Conservation (phyloP, 495 filamentous ascomycete genomes). For the Wilcoxina mikolae region DNA sequence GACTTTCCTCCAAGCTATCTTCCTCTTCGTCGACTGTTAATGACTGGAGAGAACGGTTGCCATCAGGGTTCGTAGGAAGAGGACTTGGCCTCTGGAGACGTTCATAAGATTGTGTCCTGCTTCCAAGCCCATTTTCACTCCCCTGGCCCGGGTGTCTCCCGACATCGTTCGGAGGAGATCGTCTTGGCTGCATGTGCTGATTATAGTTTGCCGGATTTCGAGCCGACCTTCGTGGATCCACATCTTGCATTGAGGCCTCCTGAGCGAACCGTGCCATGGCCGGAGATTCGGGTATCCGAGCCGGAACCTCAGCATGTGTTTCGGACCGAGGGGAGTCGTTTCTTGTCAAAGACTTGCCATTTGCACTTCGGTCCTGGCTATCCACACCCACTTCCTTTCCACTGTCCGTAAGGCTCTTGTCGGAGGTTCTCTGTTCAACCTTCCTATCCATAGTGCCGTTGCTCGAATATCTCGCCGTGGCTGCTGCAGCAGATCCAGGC, state of each 20-base stretch:
- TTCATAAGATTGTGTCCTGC: neutral
- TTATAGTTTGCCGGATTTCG: neutral
- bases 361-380: neutral
- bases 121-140: neutral
- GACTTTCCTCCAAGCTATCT: neutral
- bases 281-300: neutral
- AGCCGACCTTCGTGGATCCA: neutral
- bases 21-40: neutral
- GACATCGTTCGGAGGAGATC: neutral
- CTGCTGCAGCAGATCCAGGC: neutral
- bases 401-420: neutral
- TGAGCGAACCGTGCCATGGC: neutral
- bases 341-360: neutral
- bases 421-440: neutral
- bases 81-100: neutral
- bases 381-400: neutral
- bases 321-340: neutral
- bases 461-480: neutral
- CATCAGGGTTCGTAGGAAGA: too few relatives aligned
- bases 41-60: neutral
- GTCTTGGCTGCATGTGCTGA: neutral
- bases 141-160: neutral
- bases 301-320: neutral
- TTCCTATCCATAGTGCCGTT: constrained; percentile 1
- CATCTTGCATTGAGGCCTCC: constrained; percentile 3